phyloP scores from a whole-genome alignment of 495 filamentous ascomycete species.

The Cercophora scortea region DNA sequence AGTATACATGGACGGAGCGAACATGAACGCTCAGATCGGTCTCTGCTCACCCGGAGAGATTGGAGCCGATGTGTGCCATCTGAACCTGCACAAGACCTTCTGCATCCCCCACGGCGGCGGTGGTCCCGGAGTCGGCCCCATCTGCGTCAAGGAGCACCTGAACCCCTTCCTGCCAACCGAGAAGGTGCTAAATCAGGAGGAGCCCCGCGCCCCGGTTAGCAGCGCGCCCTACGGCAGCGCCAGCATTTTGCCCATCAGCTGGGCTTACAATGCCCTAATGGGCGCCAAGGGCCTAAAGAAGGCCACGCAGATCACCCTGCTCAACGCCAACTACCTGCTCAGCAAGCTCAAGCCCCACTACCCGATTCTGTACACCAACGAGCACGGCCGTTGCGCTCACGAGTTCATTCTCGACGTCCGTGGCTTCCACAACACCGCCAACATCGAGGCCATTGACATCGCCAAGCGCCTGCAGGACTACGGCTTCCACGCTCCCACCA shows the following conservation, averaged over 20 bases:
- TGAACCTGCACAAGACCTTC: slow-evolving; percentile 99
- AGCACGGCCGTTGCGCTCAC: slow-evolving; percentile 82
- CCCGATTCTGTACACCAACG: slow-evolving; percentile 87
- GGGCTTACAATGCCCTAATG: slow-evolving; percentile 98
- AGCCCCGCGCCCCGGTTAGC: slow-evolving; percentile 58
- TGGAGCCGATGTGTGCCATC: slow-evolving; percentile 94
- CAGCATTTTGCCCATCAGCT: slow-evolving; percentile 91
- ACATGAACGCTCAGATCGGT: slow-evolving; percentile 98
- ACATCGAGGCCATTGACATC: slow-evolving; percentile 91
- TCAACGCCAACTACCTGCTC: slow-evolving; percentile 98
- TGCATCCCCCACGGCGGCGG: slow-evolving; percentile 98
- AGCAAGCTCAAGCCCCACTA: slow-evolving; percentile 85
- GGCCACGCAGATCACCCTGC: slow-evolving; percentile 86
- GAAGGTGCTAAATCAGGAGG: slow-evolving; percentile 30
- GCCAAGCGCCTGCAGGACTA: slow-evolving; percentile 98
- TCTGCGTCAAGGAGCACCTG: slow-evolving; percentile 83
- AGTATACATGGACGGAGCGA: slow-evolving; percentile 99
- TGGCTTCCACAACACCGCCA: slow-evolving; percentile 73
- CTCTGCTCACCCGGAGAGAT: slow-evolving; percentile 96
- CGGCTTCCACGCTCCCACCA: slow-evolving; percentile 96
- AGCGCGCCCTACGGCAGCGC: slow-evolving; percentile 89
- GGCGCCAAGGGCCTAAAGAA: slow-evolving; percentile 83
- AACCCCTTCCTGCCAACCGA: slow-evolving; percentile 72
- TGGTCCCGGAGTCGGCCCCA: slow-evolving; percentile 90
- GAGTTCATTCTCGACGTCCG: slow-evolving; percentile 97